Evolutionary conservation across 108 stramenopile genomes (phyloP), one percentile per base, ranked within the genome.

Genomic region (Discostella pseudostelligera): DNA sequence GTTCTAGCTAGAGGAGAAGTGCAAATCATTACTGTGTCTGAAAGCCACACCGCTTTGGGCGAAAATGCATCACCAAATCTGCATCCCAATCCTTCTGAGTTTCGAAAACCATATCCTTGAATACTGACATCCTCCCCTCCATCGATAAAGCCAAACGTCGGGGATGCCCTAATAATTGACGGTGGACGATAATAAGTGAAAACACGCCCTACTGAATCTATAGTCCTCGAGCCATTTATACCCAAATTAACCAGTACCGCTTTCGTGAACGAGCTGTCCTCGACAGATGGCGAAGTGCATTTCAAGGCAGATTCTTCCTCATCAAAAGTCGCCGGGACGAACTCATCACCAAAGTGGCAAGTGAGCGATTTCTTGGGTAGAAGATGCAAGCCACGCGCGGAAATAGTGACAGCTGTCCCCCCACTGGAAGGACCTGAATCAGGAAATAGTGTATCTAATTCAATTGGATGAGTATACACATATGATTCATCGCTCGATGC

Each of bases 91-190:
- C 56, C 56, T 12, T 20, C 47, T 3, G 20, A 17, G 21, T 72
- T 51, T 3, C 67, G 72, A 57, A 78, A 74, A n/a, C 56, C 26
- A 1, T 16, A 13, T 8, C 77, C 77, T 48, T 19, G 37, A 22
- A 78, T 29, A 3, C 14, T 7, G 1, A 78, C 66, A 14, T 60
- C 50, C 22, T 72, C 72, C 40, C 77, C 77, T 22, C 77, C 77
- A 19, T 72, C 77, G 1, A 63, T 44, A 44, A 69, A 72, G 11
- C 77, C 77, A 54, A 49, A 20, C 3, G 71, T 28, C 21, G 77
- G 77, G 39, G 14, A 21, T 12, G 68, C 35, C 2, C 35, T 62
- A 32, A 0, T 60, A 1, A 73, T 39, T 9, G 35, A 28, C 14
- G 71, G 66, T 19, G 32, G 13, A 17, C 55, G n/a, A 55, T 73